Conservation (phyloP, 1,284 basidiomycete genomes). For the Psilocybe mexicana region DNA sequence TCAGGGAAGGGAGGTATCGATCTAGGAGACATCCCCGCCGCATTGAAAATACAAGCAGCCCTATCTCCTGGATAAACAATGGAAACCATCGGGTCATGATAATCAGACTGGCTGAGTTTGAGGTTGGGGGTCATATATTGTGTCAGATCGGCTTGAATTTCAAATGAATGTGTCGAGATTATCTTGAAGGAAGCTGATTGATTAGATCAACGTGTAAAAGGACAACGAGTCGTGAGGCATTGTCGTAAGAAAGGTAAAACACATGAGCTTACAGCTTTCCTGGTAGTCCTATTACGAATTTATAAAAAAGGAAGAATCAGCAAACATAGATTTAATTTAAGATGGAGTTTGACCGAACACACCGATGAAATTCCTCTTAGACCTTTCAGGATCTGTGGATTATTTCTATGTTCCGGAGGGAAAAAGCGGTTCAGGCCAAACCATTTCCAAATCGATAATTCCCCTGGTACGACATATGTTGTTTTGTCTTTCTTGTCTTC, state of each 20-base stretch:
- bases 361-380: conserved; percentile 62
- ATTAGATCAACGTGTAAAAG: not conserved
- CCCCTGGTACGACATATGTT: conserved; percentile 47
- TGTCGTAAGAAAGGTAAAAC: not conserved
- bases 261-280: conserved; percentile 54
- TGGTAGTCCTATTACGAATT: conserved; percentile 57
- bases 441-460: conserved; percentile 66
- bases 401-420: conserved; percentile 41
- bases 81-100: conserved; percentile 53
- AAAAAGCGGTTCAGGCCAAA: conserved; percentile 66
- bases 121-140: conserved; percentile 37
- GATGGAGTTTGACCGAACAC: conserved; percentile 15
- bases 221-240: not conserved
- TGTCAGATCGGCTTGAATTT: conserved; percentile 32
- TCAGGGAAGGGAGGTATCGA: conserved; percentile 29
- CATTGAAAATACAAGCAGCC: conserved; percentile 47
- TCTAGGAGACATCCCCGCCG: conserved; percentile 40
- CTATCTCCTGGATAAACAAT: conserved; percentile 41
- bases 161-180: conserved; percentile 48
- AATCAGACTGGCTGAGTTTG: conserved; percentile 43
- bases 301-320: not conserved
- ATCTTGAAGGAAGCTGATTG: conserved; percentile 63
- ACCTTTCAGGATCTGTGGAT: conserved; percentile 19
- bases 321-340: conserved; percentile 1
- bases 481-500: conserved; percentile 28